Conservation (phyloP, 495 filamentous ascomycete genomes). For the Sordaria brevicollis region DNA sequence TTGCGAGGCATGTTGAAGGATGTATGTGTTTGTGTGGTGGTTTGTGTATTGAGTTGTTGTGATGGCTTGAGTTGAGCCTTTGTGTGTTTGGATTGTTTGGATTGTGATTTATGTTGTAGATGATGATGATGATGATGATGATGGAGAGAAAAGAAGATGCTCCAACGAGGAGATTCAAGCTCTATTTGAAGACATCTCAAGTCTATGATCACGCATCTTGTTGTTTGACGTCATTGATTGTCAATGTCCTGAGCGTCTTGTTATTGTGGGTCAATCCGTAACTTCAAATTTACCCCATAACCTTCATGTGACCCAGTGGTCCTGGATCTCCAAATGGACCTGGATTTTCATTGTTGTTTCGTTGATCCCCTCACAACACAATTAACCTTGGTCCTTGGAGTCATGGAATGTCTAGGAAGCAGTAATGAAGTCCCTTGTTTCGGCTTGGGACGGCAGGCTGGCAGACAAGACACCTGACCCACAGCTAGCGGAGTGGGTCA, state of each 20-base stretch:
- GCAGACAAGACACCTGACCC: not conserved
- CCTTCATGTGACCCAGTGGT: not conserved
- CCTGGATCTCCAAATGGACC: not conserved
- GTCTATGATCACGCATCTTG: not conserved
- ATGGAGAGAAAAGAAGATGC: not conserved
- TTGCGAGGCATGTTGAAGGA: slow-evolving; percentile 26
- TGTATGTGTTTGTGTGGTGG: not conserved
- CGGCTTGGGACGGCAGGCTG: not conserved
- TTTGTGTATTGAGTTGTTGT: not conserved
- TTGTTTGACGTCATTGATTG: not conserved
- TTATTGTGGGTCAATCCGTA: not conserved
- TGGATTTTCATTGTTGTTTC: not conserved
- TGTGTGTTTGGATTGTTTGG: not conserved
- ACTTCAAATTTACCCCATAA: not conserved
- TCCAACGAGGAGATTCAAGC: not conserved
- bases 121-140: not conserved
- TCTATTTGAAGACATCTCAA: not conserved
- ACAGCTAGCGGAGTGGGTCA: not conserved
- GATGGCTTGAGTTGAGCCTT: not conserved
- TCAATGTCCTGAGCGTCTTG: not conserved
- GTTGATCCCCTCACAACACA: not conserved
- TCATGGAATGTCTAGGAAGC: not conserved
- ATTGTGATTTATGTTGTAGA: not conserved
- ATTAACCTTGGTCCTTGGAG: not conserved
- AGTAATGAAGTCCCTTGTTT: no score